These are phyloP conservation scores for Gaertneriomyces sp. DNA, from an alignment of 192 early-diverging fungal species.

Conservation along the genomic window DNA sequence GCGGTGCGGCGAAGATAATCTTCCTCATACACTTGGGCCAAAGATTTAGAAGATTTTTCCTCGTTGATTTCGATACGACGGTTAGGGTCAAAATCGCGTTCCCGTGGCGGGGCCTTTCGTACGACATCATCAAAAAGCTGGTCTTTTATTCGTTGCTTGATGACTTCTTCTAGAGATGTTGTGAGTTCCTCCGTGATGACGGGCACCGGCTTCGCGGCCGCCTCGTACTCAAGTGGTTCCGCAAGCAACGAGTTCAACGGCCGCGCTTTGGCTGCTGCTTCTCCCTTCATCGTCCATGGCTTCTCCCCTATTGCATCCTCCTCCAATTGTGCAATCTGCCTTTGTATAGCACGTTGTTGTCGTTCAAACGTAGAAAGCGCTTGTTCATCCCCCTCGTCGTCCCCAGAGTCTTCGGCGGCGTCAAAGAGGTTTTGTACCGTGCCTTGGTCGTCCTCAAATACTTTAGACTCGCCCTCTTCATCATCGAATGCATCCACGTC, in stretches of 20 bases:
- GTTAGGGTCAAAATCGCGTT: constrained; percentile 62
- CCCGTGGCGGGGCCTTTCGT: constrained; percentile 65
- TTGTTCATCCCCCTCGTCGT: constrained; percentile 23
- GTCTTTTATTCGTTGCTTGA: constrained; percentile 88
- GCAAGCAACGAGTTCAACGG: constrained; percentile 91
- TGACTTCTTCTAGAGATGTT: constrained; percentile 83
- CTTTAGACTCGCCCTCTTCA: constrained; percentile 35
- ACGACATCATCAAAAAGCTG: constrained; percentile 90
- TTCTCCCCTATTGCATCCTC: constrained; percentile 75
- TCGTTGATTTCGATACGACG: constrained; percentile 76
- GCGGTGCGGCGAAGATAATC: constrained; percentile 70
- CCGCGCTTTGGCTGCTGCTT: constrained; percentile 72
- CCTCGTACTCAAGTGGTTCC: constrained; percentile 89
- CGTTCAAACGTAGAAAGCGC: constrained; percentile 73
- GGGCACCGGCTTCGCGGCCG: constrained; percentile 87
- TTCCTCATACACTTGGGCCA: constrained; percentile 88
- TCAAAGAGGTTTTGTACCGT: constrained; percentile 13
- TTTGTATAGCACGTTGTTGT: constrained; percentile 64
- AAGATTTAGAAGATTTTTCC: constrained; percentile 79
- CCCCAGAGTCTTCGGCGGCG: constrained; percentile 58
- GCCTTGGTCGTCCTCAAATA: constrained; percentile 27
- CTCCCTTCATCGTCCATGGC: constrained; percentile 89
- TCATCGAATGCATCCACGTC: constrained; percentile 35
- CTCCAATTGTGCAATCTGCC: constrained; percentile 80
- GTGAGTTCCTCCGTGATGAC: constrained; percentile 91